Percentiles rank a stretch among this genome's conserved stretches.
Evolutionary conservation across 2,329 filamentous ascomycete species (phyloP).

Genomic region (Pseudogymnoascus sp.): DNA sequence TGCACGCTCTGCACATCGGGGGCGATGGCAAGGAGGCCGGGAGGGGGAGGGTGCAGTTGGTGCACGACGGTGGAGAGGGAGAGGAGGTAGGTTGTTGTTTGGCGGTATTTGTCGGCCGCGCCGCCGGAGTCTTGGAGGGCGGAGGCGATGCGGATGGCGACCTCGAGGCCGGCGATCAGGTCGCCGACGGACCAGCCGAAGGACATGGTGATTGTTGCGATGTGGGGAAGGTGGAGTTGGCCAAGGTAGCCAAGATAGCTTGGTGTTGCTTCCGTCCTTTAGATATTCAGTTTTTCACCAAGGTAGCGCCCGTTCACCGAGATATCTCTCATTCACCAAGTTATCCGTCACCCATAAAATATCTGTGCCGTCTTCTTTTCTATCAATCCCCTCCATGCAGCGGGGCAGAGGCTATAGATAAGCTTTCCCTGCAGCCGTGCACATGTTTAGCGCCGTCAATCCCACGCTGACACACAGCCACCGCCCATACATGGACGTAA

Average conservation of each 20-base stretch:
- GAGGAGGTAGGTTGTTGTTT: conserved; percentile 4
- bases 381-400: background rate
- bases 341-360: background rate
- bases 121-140: background rate
- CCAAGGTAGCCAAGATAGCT: background rate
- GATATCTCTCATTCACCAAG: background rate
- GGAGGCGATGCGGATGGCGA: background rate
- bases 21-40: background rate
- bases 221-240: background rate
- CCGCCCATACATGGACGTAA: background rate
- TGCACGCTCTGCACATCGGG: background rate
- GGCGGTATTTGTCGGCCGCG: background rate
- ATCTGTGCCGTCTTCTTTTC: background rate
- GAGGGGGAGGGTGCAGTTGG: background rate
- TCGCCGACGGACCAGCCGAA: background rate
- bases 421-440: background rate
- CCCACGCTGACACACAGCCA: background rate
- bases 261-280: background rate
- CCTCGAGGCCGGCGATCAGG: conserved; percentile 1
- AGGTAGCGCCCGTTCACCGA: background rate
- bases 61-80: background rate
- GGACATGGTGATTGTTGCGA: background rate
- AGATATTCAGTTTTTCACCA: background rate
- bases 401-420: background rate
- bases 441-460: background rate